Conservation (phyloP, 345 rosid genomes). For the Linum lewisii region DNA sequence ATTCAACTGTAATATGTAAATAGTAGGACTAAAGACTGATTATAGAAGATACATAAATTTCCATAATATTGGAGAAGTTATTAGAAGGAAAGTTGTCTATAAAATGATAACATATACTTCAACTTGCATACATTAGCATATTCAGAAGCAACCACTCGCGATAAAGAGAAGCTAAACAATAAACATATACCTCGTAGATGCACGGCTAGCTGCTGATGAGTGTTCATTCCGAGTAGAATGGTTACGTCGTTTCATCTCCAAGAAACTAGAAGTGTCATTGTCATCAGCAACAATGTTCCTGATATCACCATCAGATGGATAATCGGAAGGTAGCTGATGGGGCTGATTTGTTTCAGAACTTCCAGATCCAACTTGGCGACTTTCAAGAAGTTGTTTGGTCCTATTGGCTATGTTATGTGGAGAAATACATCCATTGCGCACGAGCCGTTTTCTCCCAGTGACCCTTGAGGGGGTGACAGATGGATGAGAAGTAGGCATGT, state of each 20-base stretch:
- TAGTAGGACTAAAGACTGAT: not conserved
- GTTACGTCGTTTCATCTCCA: conserved; percentile 28
- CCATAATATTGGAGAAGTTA: not conserved
- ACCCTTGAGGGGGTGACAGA: conserved; percentile 29
- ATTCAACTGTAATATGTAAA: conserved; percentile 9
- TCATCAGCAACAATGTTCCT: conserved; percentile 41
- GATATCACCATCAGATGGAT: conserved; percentile 25
- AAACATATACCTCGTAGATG: conserved; percentile 37
- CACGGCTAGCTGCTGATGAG: conserved; percentile 10
- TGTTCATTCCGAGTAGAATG: conserved; percentile 21
- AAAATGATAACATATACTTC: too few relatives aligned
- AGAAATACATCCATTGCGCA: conserved; percentile 85
- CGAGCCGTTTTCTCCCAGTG: conserved; percentile 54
- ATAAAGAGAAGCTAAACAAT: not conserved
- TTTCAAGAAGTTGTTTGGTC: conserved; percentile 34
- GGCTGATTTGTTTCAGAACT: conserved; percentile 17
- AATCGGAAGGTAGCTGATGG: conserved; percentile 22
- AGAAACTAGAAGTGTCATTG: conserved; percentile 5
- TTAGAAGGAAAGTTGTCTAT: not conserved
- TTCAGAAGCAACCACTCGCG: not conserved
- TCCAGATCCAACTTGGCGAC: conserved; percentile 9
- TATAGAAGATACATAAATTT: conserved; percentile 1
- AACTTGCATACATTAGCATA: not conserved
- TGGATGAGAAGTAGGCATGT: conserved; percentile 13
- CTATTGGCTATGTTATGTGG: conserved; percentile 50